These are phyloP conservation scores for Apiospora arundinis DNA, from an alignment of 2,329 filamentous ascomycete species.

Conservation along the genomic window DNA sequence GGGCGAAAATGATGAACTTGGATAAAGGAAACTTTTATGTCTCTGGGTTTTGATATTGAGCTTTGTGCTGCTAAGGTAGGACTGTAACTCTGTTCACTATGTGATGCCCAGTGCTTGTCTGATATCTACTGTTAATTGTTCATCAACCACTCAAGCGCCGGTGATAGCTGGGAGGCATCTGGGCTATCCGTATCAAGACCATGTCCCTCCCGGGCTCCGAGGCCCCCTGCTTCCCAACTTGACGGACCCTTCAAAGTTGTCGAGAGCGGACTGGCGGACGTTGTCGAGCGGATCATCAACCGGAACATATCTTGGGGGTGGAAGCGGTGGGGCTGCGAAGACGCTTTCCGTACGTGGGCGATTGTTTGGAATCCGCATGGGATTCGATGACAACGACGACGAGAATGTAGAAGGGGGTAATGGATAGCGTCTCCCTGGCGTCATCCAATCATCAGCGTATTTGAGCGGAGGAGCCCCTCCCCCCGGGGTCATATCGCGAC, in stretches of 20 bases:
- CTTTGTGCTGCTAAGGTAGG: no score
- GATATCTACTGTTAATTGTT: no score
- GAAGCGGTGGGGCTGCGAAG: slow-evolving; percentile 43
- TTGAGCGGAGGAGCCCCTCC: slow-evolving; percentile 6
- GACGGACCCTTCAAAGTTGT: slow-evolving; percentile 7
- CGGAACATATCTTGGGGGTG: slow-evolving; percentile 42
- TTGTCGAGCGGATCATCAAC: slow-evolving; percentile 33
- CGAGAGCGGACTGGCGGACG: slow-evolving; percentile 21
- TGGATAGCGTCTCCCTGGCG: slow-evolving; percentile 29
- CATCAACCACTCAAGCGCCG: no score
- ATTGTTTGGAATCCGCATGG: slow-evolving; percentile 45
- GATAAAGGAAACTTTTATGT: no score
- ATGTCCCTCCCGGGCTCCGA: no score
- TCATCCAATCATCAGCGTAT: slow-evolving; percentile 16
- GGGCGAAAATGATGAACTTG: no score
- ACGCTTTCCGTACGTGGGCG: slow-evolving; percentile 39
- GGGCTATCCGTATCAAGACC: no score
- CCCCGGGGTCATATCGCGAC: no score
- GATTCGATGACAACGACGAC: slow-evolving; percentile 39
- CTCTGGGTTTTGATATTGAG: no score
- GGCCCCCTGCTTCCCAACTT: slow-evolving; percentile 16
- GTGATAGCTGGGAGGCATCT: no score
- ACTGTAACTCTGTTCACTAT: no score
- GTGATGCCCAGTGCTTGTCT: no score
- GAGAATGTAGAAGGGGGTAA: slow-evolving; percentile 37